Base-by-base conservation (phyloP, 768 basidiomycete genomes). In the Calocybe gangraenosa region DNA sequence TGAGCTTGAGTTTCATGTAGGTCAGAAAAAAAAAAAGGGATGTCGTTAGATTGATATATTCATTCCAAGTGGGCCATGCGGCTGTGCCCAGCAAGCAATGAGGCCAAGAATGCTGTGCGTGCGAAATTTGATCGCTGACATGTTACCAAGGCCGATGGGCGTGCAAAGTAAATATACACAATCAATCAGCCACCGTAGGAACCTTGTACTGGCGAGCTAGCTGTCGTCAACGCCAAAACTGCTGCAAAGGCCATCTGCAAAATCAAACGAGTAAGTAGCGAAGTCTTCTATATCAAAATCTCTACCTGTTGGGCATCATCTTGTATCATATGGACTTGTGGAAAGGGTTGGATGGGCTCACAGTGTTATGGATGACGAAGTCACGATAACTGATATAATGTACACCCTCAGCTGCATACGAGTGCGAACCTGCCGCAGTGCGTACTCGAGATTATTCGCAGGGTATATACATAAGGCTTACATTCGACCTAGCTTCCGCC, bases 351-450 rank as follows among this genome's bases (percentile, higher is more conserved):
- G 71, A 73, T 72, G 64, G 60, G 49, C 48, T 48, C 37, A 37
- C 35, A 43, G 48, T 45, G 47, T 46, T 65, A 54, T 56, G 65
- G 71, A 71, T 71, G 68, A 65, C 60, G 56, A 48, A 47, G 48
- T 65, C 6, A 28, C 25, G 56, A 63, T 44, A 42, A 35, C 50
- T 49, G 44, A 57, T 50, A 34, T 40, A 51, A 48, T 44, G 42
- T 47, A 30, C 55, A 48, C 50, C 54, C 47, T 23, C 54, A 68
- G 69, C 62, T 62, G 63, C 65, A 65, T 62, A 49, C 58, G 52
- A 63, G 70, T 71, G 69, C 68, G 67, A 65, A 54, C 53, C 50
- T 32, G 52, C 65, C 67, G 66, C 67, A 70, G 69, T 71, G 61
- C 50, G 67, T 68, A 46, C 34, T 32, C 35, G 10, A 23, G 19